Base-by-base conservation (phyloP, 768 basidiomycete species). In the Xerocomellus intermedius region DNA sequence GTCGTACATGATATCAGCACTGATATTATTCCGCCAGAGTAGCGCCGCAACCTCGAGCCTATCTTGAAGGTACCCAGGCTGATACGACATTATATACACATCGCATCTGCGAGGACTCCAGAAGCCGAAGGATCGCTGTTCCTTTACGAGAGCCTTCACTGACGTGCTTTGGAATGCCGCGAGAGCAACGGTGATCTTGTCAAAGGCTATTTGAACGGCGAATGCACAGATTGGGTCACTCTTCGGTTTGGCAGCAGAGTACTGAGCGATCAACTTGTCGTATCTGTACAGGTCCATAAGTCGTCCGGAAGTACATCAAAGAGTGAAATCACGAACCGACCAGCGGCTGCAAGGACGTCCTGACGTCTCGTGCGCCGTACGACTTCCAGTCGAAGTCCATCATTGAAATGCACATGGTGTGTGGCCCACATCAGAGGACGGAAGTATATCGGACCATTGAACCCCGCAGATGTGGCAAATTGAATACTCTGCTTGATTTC, bases 91-190 rank as follows among this genome's bases (percentile, higher is more conserved):
- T 13, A 94, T 78, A 58, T 93, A 94, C 12, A 94, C 91, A 59
- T 94, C 91, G 60, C 92, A 93, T 37, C 90, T 78, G 16, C 91
- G 80, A n/a, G 91, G 91, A 69, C 89, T 89, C 90, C 89, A 94
- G 64, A 84, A 89, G 0, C 92, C 91, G 57, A 91, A 94, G 0
- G 92, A 91, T 12, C 84, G 82, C 56, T 85, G 82, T 63, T 91
- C 89, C 67, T 87, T 91, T 49, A 91, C 75, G 6, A 91, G 76
- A 3, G 79, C 79, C 66, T 84, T 85, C 36, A 90, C 79, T 1
- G 86, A 84, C 1, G 73, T 68, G 9, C 80, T 80, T 64, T 93
- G 90, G 65, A 82, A 88, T 2, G 82, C 75, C 0, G 87, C 89
- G 2, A 93, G 75, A 12, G 82, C 79, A 1, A 78, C 73, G 0